Evolutionary conservation across 352 stramenopile species (phyloP).

Genomic region (Pythium vanterpoolii): DNA sequence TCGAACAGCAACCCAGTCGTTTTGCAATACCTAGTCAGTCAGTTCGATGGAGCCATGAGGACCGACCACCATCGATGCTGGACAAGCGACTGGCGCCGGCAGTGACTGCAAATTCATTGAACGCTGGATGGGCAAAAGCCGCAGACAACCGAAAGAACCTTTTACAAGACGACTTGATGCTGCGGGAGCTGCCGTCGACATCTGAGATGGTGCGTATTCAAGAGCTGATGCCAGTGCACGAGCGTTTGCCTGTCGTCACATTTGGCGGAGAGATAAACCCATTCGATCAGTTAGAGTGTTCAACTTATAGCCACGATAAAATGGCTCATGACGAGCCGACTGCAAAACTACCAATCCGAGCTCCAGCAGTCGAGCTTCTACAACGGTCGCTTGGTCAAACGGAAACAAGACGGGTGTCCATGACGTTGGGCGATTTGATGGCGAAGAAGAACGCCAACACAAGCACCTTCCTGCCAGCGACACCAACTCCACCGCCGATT

Average conservation of each 20-base stretch:
- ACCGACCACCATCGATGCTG: not conserved
- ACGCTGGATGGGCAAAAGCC: not conserved
- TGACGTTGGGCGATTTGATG: conserved; percentile 21
- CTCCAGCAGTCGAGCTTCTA: not conserved
- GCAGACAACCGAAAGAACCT: not conserved
- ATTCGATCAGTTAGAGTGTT: too few species aligned
- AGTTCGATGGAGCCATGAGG: not conserved
- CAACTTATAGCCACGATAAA: too few species aligned
- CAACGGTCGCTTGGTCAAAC: not conserved
- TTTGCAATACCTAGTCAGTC: not conserved
- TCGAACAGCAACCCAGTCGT: conserved; percentile 8
- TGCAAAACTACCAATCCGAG: not conserved
- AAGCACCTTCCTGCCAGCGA: not conserved
- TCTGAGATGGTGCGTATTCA: conserved; percentile 40
- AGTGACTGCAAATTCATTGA: not conserved
- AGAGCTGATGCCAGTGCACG: not conserved
- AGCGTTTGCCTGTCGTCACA: not conserved
- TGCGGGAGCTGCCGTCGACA: conserved; percentile 35
- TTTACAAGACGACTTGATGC: not conserved
- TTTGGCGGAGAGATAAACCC: not conserved
- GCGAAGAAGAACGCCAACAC: conserved; percentile 2
- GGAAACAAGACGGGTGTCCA: not conserved
- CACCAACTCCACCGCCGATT: not conserved
- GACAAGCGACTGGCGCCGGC: not conserved
- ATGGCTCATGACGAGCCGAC: not conserved